phyloP scores from a whole-genome alignment of 176 grass and related monocot genomes.

The Paspalum notatum region DNA sequence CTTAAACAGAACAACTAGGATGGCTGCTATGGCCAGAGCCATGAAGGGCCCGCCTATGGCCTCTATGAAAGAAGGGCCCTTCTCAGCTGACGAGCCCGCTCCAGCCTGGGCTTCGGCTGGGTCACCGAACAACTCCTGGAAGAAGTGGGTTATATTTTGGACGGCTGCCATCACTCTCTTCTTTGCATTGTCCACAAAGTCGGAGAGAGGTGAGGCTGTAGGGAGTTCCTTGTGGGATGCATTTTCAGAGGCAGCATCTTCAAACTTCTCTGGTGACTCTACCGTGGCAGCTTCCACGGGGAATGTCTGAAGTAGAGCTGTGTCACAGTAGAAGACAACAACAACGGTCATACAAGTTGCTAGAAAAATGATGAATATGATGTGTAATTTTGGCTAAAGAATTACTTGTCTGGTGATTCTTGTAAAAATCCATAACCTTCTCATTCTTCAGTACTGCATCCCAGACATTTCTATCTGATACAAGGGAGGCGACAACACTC shows the following conservation, averaged over 20 bases:
- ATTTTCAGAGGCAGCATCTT: constrained; percentile 13
- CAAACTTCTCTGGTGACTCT: constrained; percentile 30
- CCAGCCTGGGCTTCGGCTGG: not conserved
- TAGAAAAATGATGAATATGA: not conserved
- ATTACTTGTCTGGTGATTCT: constrained; percentile 61
- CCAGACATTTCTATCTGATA: constrained; percentile 76
- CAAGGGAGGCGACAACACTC: constrained; percentile 83
- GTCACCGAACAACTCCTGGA: constrained; percentile 64
- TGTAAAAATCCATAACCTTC: constrained; percentile 85
- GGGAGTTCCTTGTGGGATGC: constrained; percentile 4
- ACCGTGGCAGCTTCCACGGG: constrained; percentile 33
- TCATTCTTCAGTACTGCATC: constrained; percentile 84
- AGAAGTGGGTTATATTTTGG: constrained; percentile 54
- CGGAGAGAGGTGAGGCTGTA: constrained; percentile 40
- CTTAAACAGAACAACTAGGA: constrained; percentile 79
- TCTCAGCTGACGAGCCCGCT: constrained; percentile 24
- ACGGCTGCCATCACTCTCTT: constrained; percentile 52
- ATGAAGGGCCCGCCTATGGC: constrained; percentile 56
- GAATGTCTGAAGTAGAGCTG: constrained; percentile 50
- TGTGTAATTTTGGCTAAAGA: not conserved
- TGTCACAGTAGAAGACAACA: constrained; percentile 4
- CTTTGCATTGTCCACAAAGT: constrained; percentile 64
- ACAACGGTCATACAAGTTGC: not conserved
- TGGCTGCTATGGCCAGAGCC: constrained; percentile 55
- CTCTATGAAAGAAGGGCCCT: constrained; percentile 12